These are phyloP conservation scores for Tuber melanosporum DNA, from an alignment of 495 filamentous ascomycete genomes.

Conservation along the genomic window DNA sequence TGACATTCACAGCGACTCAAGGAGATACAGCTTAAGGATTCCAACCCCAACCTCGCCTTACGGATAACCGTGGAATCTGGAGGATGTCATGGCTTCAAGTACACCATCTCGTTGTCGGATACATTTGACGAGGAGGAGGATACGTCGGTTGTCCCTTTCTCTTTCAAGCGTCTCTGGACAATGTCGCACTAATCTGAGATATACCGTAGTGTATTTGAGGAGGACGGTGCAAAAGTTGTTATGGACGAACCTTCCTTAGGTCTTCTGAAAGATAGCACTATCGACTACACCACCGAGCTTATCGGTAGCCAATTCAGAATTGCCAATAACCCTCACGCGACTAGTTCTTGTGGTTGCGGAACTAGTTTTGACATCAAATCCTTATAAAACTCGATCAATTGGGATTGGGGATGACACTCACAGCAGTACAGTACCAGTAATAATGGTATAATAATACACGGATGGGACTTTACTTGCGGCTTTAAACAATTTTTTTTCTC, in stretches of 20 bases:
- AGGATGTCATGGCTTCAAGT: constrained; percentile 97
- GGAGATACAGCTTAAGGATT: constrained; percentile 61
- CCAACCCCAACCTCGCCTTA: constrained; percentile 74
- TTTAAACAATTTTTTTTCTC: neutral
- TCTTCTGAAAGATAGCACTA: constrained; percentile 80
- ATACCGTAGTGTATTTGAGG: constrained; percentile 38
- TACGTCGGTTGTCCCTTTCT: constrained; percentile 51
- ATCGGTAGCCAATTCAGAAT: constrained; percentile 98
- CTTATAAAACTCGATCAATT: neutral
- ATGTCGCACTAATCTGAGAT: neutral
- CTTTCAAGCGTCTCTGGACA: neutral
- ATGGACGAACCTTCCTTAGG: constrained; percentile 85
- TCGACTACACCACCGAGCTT: constrained; percentile 93
- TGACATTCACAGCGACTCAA: constrained; percentile 56
- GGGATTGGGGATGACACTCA: neutral
- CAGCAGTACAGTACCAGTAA: neutral
- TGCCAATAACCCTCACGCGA: constrained; percentile 80
- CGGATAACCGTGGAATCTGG: constrained; percentile 86
- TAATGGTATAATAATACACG: neutral
- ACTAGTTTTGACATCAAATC: constrained; percentile 91
- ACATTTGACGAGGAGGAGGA: constrained; percentile 68
- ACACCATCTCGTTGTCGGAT: constrained; percentile 77
- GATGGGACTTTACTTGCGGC: neutral
- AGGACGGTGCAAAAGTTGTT: constrained; percentile 68
- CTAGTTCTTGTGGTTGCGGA: constrained; percentile 93